Evolutionary conservation across 2,329 filamentous ascomycete genomes (phyloP).

Genomic region (Cryphonectria carpinicola): DNA sequence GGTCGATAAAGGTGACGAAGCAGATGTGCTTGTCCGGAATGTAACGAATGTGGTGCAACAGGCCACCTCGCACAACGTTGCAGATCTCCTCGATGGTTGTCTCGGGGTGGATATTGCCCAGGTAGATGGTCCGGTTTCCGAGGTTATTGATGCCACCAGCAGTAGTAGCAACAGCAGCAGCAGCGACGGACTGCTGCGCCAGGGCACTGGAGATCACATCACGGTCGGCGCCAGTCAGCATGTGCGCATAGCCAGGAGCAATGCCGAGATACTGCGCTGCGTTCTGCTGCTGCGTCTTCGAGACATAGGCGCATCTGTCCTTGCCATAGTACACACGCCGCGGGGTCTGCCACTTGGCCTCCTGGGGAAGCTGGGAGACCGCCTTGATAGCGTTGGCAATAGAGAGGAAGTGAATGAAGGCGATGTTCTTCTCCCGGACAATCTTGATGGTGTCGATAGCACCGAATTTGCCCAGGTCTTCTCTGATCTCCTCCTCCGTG

Average conservation of each 20-base stretch:
- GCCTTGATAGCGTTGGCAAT: slow-evolving; percentile 99
- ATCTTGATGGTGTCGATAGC: slow-evolving; percentile 97
- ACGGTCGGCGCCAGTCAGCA: slow-evolving; percentile 92
- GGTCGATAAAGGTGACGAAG: slow-evolving; percentile 99
- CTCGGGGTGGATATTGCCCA: slow-evolving; percentile 98
- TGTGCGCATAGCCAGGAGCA: slow-evolving; percentile 93
- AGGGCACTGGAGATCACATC: slow-evolving; percentile 96
- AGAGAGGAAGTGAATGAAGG: slow-evolving; percentile 95
- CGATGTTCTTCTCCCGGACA: slow-evolving; percentile 96
- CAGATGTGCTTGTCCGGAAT: slow-evolving; percentile 99
- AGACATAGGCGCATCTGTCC: slow-evolving; percentile 97
- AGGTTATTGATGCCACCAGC: slow-evolving; percentile 97
- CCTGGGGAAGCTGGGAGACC: slow-evolving; percentile 92
- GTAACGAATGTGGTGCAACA: slow-evolving; percentile 97
- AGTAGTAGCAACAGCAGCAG: slow-evolving; percentile 93
- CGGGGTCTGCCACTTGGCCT: slow-evolving; percentile 94
- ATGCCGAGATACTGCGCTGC: slow-evolving; percentile 98
- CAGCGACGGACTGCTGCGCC: slow-evolving; percentile 95
- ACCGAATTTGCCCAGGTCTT: slow-evolving; percentile 95
- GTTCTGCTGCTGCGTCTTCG: slow-evolving; percentile 99
- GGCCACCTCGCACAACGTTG: slow-evolving; percentile 94
- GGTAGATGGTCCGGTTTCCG: slow-evolving; percentile 95
- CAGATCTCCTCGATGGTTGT: slow-evolving; percentile 99
- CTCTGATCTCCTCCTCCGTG: slow-evolving; percentile 86
- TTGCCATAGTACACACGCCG: slow-evolving; percentile 98